Percentiles rank a stretch among this genome's conserved stretches.
phyloP scores from a whole-genome alignment of 768 basidiomycete genomes.

The Boletus subparvulus region DNA sequence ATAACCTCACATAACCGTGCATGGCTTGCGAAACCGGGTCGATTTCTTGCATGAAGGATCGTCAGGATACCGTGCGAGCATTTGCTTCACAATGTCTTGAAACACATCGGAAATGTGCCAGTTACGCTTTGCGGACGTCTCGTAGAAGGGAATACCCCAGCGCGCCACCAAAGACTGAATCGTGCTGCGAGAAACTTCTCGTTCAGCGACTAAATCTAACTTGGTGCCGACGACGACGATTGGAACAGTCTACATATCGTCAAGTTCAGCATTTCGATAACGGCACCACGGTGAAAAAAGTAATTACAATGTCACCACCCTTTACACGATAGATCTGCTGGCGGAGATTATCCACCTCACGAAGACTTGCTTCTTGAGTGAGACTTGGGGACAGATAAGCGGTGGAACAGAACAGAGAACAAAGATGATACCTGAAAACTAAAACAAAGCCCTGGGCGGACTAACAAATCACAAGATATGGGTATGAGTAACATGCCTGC shows the following conservation, averaged over 20 bases:
- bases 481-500: background rate
- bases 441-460: conserved; percentile 77
- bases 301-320: conserved; percentile 59
- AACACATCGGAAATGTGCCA: conserved; percentile 82
- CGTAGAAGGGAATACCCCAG: conserved; percentile 79
- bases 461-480: conserved; percentile 32
- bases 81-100: conserved; percentile 71
- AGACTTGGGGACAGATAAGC: conserved; percentile 45
- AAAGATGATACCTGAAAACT: conserved; percentile 64
- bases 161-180: conserved; percentile 62
- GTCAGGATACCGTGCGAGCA: conserved; percentile 64
- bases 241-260: conserved; percentile 52
- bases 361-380: conserved; percentile 77
- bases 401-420: background rate
- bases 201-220: conserved; percentile 74
- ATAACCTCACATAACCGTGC: conserved; percentile 39
- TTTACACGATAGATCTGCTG: conserved; percentile 82
- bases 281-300: background rate
- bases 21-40: conserved; percentile 28
- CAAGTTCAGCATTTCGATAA: conserved; percentile 2
- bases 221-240: conserved; percentile 89
- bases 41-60: conserved; percentile 36
- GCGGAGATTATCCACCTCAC: conserved; percentile 76
- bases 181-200: conserved; percentile 66
- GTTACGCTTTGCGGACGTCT: conserved; percentile 84